A percentile compares a stretch with the other conserved stretches of the same genome.
Evolutionary conservation across 306 rosid genomes (phyloP).

Genomic region (Oemleria cerasiformis): DNA sequence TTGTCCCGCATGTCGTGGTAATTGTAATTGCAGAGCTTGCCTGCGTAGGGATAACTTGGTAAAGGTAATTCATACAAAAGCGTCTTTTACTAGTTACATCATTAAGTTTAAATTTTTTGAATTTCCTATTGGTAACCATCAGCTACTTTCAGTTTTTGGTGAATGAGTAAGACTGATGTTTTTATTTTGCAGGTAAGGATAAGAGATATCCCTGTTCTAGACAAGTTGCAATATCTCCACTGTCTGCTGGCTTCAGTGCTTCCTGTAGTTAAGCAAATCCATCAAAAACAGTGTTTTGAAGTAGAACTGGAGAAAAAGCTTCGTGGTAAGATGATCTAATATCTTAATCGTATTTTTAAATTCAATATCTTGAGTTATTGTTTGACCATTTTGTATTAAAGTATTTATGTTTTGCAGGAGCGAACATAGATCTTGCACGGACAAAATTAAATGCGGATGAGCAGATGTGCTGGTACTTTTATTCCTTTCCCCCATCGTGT

Average conservation of each 20-base stretch:
- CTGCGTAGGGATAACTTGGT: conserved; percentile 78
- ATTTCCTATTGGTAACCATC: conserved; percentile 17
- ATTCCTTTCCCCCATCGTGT: neutral
- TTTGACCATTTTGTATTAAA: conserved; percentile 20
- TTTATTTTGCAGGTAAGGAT: conserved; percentile 67
- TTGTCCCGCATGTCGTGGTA: conserved; percentile 93
- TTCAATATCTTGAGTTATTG: conserved; percentile 7
- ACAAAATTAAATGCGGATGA: conserved; percentile 91
- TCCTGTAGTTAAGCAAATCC: conserved; percentile 86
- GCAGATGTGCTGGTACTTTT: conserved; percentile 95
- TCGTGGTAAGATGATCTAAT: conserved; percentile 55
- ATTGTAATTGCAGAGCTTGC: conserved; percentile 82
- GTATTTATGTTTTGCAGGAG: conserved; percentile 54
- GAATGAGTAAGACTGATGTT: conserved; percentile 23
- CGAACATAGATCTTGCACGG: conserved; percentile 71
- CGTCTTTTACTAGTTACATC: neutral
- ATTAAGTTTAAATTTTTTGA: conserved; percentile 20
- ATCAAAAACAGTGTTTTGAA: conserved; percentile 75
- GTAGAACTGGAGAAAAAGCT: conserved; percentile 83
- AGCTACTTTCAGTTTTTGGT: neutral
- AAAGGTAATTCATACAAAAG: conserved; percentile 49
- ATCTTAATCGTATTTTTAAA: conserved; percentile 12
- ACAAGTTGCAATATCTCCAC: conserved; percentile 78
- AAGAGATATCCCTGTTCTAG: conserved; percentile 74
- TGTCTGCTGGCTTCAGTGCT: conserved; percentile 78